Percentiles rank a stretch among this genome's conserved stretches.
These are phyloP conservation scores for Bacidia rubella DNA, from an alignment of 495 filamentous ascomycete species.

Conservation along the genomic window DNA sequence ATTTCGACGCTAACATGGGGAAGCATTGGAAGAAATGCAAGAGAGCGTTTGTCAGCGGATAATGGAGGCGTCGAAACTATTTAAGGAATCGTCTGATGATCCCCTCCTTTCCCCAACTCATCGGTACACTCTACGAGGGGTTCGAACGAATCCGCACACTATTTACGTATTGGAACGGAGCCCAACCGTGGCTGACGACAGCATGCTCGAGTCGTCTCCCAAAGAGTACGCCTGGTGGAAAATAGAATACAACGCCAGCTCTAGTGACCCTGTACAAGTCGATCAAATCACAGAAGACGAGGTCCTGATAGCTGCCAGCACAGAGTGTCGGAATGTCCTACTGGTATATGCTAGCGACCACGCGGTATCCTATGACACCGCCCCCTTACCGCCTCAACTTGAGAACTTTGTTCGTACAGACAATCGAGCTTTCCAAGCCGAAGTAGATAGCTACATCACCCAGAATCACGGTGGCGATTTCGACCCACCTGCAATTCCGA, in stretches of 20 bases:
- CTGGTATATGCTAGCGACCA: constrained; percentile 39
- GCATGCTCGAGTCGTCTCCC: constrained; percentile 13
- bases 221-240: constrained; percentile 42
- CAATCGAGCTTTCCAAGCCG: constrained; percentile 33
- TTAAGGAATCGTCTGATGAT: constrained; percentile 39
- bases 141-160: constrained; percentile 37
- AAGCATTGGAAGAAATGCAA: constrained; percentile 41
- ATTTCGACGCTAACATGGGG: constrained; percentile 1
- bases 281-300: constrained; percentile 35
- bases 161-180: constrained; percentile 33
- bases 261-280: constrained; percentile 24
- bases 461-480: not conserved
- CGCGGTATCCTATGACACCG: constrained; percentile 26
- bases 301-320: constrained; percentile 38
- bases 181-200: constrained; percentile 8
- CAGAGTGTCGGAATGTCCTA: constrained; percentile 32
- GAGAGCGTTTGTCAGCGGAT: constrained; percentile 34
- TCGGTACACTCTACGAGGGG: constrained; percentile 39
- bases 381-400: constrained; percentile 26
- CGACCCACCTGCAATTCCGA: constrained; percentile 1
- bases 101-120: constrained; percentile 29
- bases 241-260: constrained; percentile 36
- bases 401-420: constrained; percentile 37
- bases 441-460: constrained; percentile 21
- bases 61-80: constrained; percentile 34